Percentiles rank a stretch among this genome's conserved stretches.
phyloP scores from a whole-genome alignment of 1,284 basidiomycete species.

The Leccinum insigne region DNA sequence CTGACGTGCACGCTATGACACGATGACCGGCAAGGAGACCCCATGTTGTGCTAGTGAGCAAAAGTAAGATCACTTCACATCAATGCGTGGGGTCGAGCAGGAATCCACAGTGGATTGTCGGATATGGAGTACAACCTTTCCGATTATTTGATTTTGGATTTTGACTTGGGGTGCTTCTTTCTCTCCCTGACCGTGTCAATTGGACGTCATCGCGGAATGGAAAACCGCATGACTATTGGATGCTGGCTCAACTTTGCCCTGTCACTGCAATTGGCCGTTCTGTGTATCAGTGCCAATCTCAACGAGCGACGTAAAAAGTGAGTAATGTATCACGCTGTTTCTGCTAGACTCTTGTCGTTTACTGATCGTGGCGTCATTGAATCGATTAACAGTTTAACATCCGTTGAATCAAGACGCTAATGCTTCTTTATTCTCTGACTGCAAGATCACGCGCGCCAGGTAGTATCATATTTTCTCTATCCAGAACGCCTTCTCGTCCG shows the following conservation, averaged over 20 bases:
- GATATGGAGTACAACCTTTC: constrained; percentile 2
- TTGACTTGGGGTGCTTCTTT: constrained; percentile 17
- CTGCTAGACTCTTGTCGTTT: background rate
- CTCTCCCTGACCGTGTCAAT: constrained; percentile 20
- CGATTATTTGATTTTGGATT: constrained; percentile 6
- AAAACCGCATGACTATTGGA: constrained; percentile 12
- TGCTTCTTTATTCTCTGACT: background rate
- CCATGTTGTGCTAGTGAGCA: background rate
- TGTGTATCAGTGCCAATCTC: background rate
- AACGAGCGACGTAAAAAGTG: constrained; percentile 25
- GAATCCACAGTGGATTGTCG: background rate
- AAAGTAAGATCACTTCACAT: background rate
- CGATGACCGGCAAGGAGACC: background rate
- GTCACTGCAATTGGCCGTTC: constrained; percentile 1
- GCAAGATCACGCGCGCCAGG: constrained; percentile 4
- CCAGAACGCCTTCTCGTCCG: background rate
- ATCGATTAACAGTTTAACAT: constrained; percentile 11
- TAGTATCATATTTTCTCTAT: constrained; percentile 7
- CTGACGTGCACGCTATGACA: background rate
- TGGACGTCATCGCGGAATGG: constrained; percentile 16
- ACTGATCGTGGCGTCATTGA: constrained; percentile 11
- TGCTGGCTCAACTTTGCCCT: background rate
- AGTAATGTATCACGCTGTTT: constrained; percentile 3
- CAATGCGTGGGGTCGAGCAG: background rate
- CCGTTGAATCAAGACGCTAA: constrained; percentile 3